Conservation (phyloP, 805 yeast species). For the Yarrowia deformans region DNA sequence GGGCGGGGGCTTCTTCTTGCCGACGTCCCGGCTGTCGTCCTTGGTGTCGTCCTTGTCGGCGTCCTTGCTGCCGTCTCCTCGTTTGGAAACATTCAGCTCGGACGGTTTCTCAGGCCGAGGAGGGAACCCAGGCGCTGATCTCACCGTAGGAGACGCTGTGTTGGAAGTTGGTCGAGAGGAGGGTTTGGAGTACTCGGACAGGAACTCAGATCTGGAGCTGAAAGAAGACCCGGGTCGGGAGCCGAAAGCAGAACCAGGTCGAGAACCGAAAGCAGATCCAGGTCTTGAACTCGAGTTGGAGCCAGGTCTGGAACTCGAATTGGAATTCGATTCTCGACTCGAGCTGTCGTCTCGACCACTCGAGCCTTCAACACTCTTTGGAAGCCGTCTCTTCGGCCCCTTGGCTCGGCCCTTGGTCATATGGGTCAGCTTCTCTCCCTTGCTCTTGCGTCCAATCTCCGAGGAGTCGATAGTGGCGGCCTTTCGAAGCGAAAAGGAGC, state of each 20-base stretch:
- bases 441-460: constrained; percentile 23
- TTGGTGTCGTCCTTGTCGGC: not conserved
- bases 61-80: constrained; percentile 12
- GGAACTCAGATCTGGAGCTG: not conserved
- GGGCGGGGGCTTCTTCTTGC: constrained; percentile 40
- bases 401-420: constrained; percentile 50
- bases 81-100: constrained; percentile 30
- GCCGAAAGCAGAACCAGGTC: not conserved
- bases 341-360: not conserved
- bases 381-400: constrained; percentile 54
- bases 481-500: constrained; percentile 38
- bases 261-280: not conserved
- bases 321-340: not conserved
- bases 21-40: not conserved
- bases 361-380: constrained; percentile 42
- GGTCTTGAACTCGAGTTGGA: not conserved
- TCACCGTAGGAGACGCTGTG: constrained; percentile 18
- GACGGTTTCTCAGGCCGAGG: constrained; percentile 22
- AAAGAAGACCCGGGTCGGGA: not conserved
- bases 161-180: constrained; percentile 8
- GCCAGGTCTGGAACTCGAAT: not conserved
- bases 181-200: constrained; percentile 1
- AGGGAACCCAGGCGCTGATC: constrained; percentile 17
- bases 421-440: constrained; percentile 45
- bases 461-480: constrained; percentile 44